A percentile compares a stretch with the other conserved stretches of the same genome.
Conservation (phyloP, 495 filamentous ascomycete species). For the Talaromyces stipitatus region DNA sequence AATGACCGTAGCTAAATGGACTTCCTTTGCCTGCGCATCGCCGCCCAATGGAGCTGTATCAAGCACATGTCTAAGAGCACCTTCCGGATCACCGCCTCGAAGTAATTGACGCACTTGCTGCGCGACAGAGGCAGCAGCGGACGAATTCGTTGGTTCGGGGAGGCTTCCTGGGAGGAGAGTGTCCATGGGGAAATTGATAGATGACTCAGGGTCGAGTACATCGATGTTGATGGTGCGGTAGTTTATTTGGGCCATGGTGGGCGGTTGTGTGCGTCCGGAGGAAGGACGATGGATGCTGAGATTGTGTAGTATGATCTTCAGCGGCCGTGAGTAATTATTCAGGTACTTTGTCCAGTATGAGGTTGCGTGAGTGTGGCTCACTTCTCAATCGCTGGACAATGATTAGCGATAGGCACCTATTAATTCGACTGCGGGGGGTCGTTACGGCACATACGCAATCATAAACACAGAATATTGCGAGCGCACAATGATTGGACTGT, state of each 20-base stretch:
- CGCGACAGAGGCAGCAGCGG: conserved; percentile 64
- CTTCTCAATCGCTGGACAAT: background rate
- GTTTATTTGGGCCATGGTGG: conserved; percentile 51
- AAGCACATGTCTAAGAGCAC: conserved; percentile 68
- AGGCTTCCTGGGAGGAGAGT: conserved; percentile 65
- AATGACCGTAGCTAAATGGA: conserved; percentile 71
- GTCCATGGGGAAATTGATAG: conserved; percentile 76
- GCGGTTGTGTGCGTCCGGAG: background rate
- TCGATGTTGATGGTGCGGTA: conserved; percentile 96
- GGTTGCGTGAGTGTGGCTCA: background rate
- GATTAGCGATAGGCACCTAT: conserved; percentile 3
- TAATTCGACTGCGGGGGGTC: background rate
- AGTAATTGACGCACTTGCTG: conserved; percentile 78
- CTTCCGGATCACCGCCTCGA: conserved; percentile 75
- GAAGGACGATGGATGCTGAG: background rate
- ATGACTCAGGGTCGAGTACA: conserved; percentile 76
- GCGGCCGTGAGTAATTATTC: background rate
- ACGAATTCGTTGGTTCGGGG: conserved; percentile 52
- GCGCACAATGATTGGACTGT: background rate
- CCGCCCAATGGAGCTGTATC: conserved; percentile 69
- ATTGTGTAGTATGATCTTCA: background rate
- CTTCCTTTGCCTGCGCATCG: conserved; percentile 71
- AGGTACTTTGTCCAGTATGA: background rate
- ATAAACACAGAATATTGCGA: background rate
- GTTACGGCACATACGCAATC: background rate